Conservation (phyloP, 2,329 filamentous ascomycete species). For the Pyricularia grisea region DNA sequence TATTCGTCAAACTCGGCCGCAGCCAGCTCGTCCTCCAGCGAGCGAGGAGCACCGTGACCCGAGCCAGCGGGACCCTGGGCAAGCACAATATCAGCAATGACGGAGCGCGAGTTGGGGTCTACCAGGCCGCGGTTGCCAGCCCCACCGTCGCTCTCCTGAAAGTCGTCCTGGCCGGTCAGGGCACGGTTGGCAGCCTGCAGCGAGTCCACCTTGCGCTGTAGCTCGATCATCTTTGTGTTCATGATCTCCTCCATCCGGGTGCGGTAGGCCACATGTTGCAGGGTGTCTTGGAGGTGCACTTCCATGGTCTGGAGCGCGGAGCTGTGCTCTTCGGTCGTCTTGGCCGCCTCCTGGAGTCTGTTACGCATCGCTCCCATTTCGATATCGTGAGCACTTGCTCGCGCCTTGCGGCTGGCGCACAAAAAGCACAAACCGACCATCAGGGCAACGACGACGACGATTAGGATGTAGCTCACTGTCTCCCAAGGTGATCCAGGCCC, state of each 20-base stretch:
- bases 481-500: background rate
- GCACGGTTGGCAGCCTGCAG: background rate
- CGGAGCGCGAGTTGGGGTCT: background rate
- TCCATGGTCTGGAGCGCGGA: background rate
- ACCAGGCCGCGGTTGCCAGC: background rate
- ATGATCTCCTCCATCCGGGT: background rate
- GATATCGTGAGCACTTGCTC: background rate
- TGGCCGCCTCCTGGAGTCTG: background rate
- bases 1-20: background rate
- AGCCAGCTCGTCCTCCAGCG: background rate
- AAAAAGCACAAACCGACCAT: background rate
- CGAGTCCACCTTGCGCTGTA: background rate
- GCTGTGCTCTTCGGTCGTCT: background rate
- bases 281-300: background rate
- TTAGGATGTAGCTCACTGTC: background rate
- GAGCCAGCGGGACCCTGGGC: background rate
- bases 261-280: background rate
- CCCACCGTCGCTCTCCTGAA: background rate
- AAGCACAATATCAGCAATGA: background rate
- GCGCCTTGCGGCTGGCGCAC: background rate
- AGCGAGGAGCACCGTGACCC: background rate
- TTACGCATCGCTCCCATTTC: background rate
- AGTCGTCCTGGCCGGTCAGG: background rate
- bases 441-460: background rate
- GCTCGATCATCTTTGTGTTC: background rate